Conservation (phyloP, 768 basidiomycete genomes). For the Tulasnella sp. region DNA sequence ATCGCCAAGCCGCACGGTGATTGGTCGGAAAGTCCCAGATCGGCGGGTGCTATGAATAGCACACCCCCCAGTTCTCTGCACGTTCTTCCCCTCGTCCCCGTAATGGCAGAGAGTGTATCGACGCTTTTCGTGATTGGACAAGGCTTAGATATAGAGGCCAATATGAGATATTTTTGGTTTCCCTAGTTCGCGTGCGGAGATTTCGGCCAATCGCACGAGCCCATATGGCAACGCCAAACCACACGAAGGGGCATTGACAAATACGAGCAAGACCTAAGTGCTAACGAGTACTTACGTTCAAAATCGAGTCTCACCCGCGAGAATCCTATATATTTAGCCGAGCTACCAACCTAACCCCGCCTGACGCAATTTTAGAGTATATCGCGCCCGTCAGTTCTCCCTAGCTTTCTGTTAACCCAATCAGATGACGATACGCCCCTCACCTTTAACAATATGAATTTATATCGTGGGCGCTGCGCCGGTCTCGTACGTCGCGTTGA, state of each 20-base stretch:
- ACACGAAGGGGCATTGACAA: no score
- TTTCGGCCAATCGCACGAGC: no score
- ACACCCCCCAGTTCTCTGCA: no score
- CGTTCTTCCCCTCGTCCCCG: no score
- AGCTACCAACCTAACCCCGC: conserved; percentile 23
- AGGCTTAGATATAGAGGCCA: no score
- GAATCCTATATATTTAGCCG: conserved; percentile 27
- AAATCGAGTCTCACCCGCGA: conserved; percentile 13
- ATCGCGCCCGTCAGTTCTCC: no score
- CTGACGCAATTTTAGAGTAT: not conserved
- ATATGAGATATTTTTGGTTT: no score
- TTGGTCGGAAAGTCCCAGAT: not conserved
- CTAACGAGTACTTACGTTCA: not conserved
- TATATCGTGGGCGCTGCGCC: conserved; percentile 20
- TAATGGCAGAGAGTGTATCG: no score
- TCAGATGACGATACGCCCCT: not conserved
- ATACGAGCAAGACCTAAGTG: not conserved
- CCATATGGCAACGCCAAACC: no score
- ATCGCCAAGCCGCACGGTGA: not conserved
- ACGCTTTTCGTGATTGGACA: no score
- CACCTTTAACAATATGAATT: conserved; percentile 16
- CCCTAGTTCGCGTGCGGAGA: no score
- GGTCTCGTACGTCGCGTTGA: conserved; percentile 14
- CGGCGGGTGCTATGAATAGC: not conserved
- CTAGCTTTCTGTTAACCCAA: not conserved